These are phyloP conservation scores for Globisporangium cylindrosporum DNA, from an alignment of 352 stramenopile genomes.

Conservation along the genomic window DNA sequence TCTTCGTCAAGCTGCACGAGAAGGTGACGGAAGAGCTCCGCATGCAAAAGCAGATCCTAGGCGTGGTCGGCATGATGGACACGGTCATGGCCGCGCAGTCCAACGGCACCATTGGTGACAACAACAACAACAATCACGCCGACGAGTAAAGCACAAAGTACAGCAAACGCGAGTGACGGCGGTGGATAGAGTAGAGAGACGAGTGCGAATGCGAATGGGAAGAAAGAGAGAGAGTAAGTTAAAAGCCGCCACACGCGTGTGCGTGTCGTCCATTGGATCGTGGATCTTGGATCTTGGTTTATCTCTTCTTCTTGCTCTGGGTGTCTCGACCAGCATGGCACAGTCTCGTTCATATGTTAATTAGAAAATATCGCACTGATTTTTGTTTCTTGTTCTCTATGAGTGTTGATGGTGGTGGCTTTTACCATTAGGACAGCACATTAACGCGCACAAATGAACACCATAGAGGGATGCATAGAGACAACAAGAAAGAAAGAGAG, in stretches of 20 bases:
- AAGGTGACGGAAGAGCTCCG: slow-evolving; percentile 84
- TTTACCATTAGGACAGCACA: neutral
- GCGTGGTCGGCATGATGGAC: slow-evolving; percentile 89
- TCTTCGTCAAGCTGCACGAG: slow-evolving; percentile 92
- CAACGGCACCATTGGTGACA: slow-evolving; percentile 45
- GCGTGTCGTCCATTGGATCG: slow-evolving; percentile 5
- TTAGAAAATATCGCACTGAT: slow-evolving; percentile 15
- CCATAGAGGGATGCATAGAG: neutral
- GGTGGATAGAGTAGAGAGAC: slow-evolving; percentile 18
- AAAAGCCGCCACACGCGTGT: slow-evolving; percentile 4
- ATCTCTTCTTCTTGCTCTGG: neutral
- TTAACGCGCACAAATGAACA: neutral
- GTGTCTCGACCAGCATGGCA: neutral
- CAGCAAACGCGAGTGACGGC: neutral
- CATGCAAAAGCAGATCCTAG: slow-evolving; percentile 83
- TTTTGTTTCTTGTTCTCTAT: neutral
- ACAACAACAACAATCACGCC: slow-evolving; percentile 17
- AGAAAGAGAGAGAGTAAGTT: slow-evolving; percentile 7
- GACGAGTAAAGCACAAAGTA: slow-evolving; percentile 15
- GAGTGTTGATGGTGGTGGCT: neutral
- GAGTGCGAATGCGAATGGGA: neutral
- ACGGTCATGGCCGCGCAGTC: slow-evolving; percentile 85
- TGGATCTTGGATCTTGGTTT: neutral
- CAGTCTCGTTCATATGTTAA: slow-evolving; percentile 15
- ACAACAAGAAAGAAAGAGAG: neutral